Conservation (phyloP, 352 stramenopile genomes). For the Blastocystis sp. region DNA sequence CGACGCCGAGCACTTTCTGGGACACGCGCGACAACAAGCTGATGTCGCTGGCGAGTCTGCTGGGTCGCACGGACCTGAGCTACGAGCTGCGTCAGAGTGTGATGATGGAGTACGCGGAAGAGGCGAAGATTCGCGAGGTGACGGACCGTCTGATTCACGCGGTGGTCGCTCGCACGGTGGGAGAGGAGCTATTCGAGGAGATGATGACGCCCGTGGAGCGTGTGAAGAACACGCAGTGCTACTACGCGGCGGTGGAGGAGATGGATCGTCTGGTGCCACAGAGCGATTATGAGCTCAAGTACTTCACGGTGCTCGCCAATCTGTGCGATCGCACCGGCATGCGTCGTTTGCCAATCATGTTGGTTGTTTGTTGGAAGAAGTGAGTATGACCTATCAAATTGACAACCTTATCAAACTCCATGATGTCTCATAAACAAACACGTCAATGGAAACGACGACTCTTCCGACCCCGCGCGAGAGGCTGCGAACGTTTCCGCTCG, state of each 20-base stretch:
- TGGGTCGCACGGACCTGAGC: not conserved
- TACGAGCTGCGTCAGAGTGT: not conserved
- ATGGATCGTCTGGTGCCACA: not conserved
- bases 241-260: not conserved
- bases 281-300: constrained; percentile 28
- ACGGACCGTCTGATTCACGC: not conserved
- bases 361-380: not conserved
- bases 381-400: too few relatives aligned
- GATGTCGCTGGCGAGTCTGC: not conserved
- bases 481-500: not conserved
- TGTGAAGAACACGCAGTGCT: constrained; percentile 26
- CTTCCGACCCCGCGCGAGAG: not conserved
- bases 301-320: not conserved
- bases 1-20: not conserved
- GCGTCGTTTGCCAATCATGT: not conserved
- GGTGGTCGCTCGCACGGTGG: not conserved
- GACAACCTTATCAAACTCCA: too few relatives aligned
- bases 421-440: not conserved
- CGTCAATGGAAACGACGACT: not conserved
- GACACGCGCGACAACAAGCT: constrained; percentile 30
- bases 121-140: not conserved
- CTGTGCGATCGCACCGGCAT: not conserved
- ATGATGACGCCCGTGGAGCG: constrained; percentile 18
- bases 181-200: not conserved
- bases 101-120: not conserved